Evolutionary conservation across 2,329 filamentous ascomycete genomes (phyloP).

Genomic region (Aspergillus alliaceus): DNA sequence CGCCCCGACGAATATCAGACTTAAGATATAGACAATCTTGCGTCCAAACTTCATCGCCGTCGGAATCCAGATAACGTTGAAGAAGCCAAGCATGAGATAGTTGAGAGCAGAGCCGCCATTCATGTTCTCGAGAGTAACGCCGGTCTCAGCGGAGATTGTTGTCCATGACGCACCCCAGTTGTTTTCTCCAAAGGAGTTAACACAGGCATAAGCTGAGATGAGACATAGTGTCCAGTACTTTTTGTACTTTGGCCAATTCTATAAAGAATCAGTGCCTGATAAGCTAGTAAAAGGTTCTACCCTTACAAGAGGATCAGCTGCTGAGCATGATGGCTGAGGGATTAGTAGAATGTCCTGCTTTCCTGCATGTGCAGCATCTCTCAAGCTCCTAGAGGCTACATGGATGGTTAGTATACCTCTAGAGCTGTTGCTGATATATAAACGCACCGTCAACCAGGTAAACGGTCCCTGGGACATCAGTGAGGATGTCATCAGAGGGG

Average conservation of each 20-base stretch:
- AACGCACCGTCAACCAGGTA: constrained; percentile 31
- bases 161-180: constrained; percentile 45
- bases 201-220: constrained; percentile 42
- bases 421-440: background rate
- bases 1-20: constrained; percentile 30
- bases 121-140: constrained; percentile 41
- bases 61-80: constrained; percentile 42
- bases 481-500: constrained; percentile 16
- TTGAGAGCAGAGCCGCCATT: constrained; percentile 44
- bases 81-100: constrained; percentile 42
- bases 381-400: constrained; percentile 16
- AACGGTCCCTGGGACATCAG: constrained; percentile 36
- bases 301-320: constrained; percentile 30
- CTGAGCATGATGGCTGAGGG: constrained; percentile 32
- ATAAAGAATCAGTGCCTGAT: background rate
- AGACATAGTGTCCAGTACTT: constrained; percentile 43
- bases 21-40: constrained; percentile 37
- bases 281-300: background rate
- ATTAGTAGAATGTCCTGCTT: constrained; percentile 34
- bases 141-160: constrained; percentile 39
- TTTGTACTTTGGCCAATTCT: constrained; percentile 38
- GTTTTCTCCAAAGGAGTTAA: constrained; percentile 44
- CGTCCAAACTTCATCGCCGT: constrained; percentile 36
- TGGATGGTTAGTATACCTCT: background rate
- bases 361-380: constrained; percentile 25